A percentile compares a stretch with the other conserved stretches of the same genome.
These are phyloP conservation scores for Boletellus ananiceps DNA, from an alignment of 768 basidiomycete genomes.

Conservation along the genomic window DNA sequence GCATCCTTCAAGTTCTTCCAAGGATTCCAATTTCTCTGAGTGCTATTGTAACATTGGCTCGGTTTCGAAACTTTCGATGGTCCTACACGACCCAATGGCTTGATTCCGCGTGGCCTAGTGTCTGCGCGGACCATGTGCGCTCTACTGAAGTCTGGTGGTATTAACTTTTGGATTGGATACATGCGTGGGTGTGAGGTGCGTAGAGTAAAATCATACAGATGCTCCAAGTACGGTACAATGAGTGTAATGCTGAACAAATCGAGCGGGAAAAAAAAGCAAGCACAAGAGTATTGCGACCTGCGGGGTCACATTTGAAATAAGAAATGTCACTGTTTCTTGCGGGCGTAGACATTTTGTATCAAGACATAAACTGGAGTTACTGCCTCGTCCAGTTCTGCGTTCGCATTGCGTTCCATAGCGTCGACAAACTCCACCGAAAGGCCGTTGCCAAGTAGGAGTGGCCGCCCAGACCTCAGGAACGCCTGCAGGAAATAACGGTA, in stretches of 20 bases:
- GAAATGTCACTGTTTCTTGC: constrained; percentile 24
- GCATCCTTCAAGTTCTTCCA: too few relatives aligned
- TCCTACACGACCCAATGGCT: too few relatives aligned
- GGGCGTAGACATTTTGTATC: constrained; percentile 58
- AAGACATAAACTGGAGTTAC: constrained; percentile 46
- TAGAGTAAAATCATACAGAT: constrained; percentile 17
- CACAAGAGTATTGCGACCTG: neutral
- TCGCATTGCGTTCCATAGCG: constrained; percentile 48
- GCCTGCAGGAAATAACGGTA: constrained; percentile 35
- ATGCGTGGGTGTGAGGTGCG: constrained; percentile 5
- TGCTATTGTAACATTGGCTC: too few relatives aligned
- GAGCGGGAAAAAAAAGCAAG: constrained; percentile 1
- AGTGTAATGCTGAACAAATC: constrained; percentile 14
- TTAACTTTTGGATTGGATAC: neutral
- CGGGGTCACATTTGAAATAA: constrained; percentile 1
- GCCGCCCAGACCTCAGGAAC: constrained; percentile 63
- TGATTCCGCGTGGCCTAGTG: too few relatives aligned
- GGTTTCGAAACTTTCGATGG: too few relatives aligned
- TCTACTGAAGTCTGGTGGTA: too few relatives aligned
- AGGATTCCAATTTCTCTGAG: too few relatives aligned
- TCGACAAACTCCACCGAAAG: constrained; percentile 50
- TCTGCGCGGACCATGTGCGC: too few relatives aligned
- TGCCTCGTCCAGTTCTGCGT: constrained; percentile 48
- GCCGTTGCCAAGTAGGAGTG: constrained; percentile 62
- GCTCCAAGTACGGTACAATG: constrained; percentile 18